Percentiles rank a stretch among this genome's conserved stretches.
These are phyloP conservation scores for Globisporangium middletonii DNA, from an alignment of 352 stramenopile species.

Conservation along the genomic window DNA sequence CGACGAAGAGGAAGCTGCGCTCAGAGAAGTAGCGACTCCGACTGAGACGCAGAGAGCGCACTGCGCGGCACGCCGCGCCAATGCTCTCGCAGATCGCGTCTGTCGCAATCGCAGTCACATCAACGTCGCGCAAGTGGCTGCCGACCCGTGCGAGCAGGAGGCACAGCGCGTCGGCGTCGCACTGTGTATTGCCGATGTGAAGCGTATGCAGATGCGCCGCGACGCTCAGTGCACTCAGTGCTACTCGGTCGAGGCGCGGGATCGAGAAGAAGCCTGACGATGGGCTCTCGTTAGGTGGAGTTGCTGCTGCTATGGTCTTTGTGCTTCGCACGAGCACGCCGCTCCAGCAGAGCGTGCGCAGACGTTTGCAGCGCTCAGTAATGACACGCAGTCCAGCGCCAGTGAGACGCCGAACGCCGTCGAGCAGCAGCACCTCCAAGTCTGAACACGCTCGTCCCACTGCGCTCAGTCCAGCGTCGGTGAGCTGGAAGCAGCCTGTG, in stretches of 20 bases:
- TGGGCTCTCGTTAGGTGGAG: background rate
- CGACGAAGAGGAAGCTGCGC: constrained; percentile 42
- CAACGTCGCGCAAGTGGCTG: constrained; percentile 35
- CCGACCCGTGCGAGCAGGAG: constrained; percentile 12
- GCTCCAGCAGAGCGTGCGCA: constrained; percentile 40
- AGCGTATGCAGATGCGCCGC: constrained; percentile 29
- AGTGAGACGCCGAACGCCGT: constrained; percentile 51
- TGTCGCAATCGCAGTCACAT: constrained; percentile 54
- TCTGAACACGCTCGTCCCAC: constrained; percentile 30
- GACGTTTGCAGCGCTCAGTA: constrained; percentile 23
- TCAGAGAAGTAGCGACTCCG: constrained; percentile 71
- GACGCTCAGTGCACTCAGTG: constrained; percentile 19
- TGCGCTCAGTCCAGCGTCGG: constrained; percentile 29
- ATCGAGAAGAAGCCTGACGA: constrained; percentile 57
- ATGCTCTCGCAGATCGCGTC: constrained; percentile 52
- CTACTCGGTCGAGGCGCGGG: constrained; percentile 30
- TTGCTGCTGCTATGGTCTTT: constrained; percentile 12
- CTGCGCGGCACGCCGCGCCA: constrained; percentile 19
- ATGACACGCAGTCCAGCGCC: constrained; percentile 22
- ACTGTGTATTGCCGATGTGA: constrained; percentile 50
- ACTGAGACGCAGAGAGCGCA: constrained; percentile 50
- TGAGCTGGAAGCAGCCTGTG: constrained; percentile 63
- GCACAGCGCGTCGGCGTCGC: constrained; percentile 41
- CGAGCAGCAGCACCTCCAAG: constrained; percentile 42
- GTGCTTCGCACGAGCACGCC: constrained; percentile 53